phyloP scores from a whole-genome alignment of 768 basidiomycete genomes.

The Leccinum uliginosum region DNA sequence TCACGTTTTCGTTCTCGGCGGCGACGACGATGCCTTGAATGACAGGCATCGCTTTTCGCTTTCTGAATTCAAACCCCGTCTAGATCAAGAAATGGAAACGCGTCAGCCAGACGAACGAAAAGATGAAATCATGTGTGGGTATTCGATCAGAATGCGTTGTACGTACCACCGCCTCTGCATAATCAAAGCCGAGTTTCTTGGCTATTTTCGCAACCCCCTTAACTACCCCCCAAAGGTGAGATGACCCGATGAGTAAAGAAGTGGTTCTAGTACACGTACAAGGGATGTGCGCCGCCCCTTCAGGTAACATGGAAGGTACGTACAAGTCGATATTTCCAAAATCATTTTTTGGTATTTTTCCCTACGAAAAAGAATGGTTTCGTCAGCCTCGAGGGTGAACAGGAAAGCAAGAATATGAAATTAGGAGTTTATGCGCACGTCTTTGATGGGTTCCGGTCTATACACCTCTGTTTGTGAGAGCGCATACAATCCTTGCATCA shows the following conservation, averaged over 20 bases:
- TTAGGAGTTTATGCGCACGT: conserved; percentile 69
- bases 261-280: conserved; percentile 49
- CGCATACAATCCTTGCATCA: conserved; percentile 87
- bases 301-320: conserved; percentile 90
- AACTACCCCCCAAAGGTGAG: conserved; percentile 38
- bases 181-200: conserved; percentile 80
- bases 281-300: conserved; percentile 83
- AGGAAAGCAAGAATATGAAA: conserved; percentile 2
- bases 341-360: conserved; percentile 88
- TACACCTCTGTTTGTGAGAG: conserved; percentile 81
- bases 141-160: conserved; percentile 9
- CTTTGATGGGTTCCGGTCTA: conserved; percentile 70
- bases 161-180: conserved; percentile 93
- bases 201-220: conserved; percentile 90
- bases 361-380: conserved; percentile 44
- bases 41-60: conserved; percentile 81
- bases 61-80: conserved; percentile 97
- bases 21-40: conserved; percentile 86
- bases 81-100: conserved; percentile 29
- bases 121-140: conserved; percentile 4
- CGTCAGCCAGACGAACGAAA: neutral
- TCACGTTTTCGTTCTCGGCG: conserved; percentile 63
- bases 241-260: conserved; percentile 12
- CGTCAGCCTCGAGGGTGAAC: conserved; percentile 1
- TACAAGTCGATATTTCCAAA: conserved; percentile 98